A percentile compares a stretch with the other conserved stretches of the same genome.
phyloP scores from a whole-genome alignment of 148 eudicot species.

The Beta vulgaris region DNA sequence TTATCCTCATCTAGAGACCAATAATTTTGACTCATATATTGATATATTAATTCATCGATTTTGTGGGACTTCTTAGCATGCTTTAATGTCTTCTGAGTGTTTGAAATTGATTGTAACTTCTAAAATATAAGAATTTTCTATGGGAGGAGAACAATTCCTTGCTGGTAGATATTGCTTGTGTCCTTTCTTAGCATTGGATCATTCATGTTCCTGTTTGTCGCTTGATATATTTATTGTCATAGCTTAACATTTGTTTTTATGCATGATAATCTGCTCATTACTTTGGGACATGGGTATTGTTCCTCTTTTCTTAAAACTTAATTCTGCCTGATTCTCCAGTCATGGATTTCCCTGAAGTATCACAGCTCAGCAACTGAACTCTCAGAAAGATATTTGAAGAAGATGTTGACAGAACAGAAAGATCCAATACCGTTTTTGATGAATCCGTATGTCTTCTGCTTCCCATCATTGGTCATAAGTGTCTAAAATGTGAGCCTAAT shows the following conservation, averaged over 20 bases:
- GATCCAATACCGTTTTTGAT: conserved; percentile 56
- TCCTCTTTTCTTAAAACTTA: neutral
- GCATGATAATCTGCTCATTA: neutral
- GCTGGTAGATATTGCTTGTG: neutral
- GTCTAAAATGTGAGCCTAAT: neutral
- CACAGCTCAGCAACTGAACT: conserved; percentile 48
- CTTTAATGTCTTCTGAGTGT: neutral
- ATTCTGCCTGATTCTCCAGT: conserved; percentile 31
- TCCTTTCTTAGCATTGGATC: neutral
- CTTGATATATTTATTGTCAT: neutral
- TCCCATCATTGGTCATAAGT: neutral
- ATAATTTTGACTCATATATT: neutral
- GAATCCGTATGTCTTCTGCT: conserved; percentile 55
- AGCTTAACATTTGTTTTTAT: neutral
- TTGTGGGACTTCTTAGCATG: neutral
- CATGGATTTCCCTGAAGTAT: conserved; percentile 70
- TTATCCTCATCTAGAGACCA: neutral
- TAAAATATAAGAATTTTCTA: too few relatives aligned
- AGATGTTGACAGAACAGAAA: conserved; percentile 47
- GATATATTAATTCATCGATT: neutral
- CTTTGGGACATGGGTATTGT: conserved; percentile 3
- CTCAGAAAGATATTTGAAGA: conserved; percentile 48
- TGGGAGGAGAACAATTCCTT: neutral
- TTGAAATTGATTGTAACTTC: neutral
- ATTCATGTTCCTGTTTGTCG: neutral